Evolutionary conservation across 2,329 filamentous ascomycete species (phyloP).

Genomic region (Fusarium mundagurra): DNA sequence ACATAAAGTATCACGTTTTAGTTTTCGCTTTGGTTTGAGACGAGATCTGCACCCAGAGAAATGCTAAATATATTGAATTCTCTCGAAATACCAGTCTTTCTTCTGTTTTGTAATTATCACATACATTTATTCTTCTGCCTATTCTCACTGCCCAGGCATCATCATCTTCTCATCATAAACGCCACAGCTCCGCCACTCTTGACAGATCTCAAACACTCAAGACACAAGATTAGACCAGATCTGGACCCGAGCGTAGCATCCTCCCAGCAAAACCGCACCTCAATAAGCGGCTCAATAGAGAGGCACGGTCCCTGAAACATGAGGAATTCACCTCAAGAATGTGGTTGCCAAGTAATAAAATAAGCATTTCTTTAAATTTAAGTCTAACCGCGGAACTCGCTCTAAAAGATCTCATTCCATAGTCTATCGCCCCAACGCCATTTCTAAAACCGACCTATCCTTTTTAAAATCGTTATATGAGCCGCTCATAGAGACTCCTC

Average conservation of each 20-base stretch:
- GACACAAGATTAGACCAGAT: slow-evolving; percentile 8
- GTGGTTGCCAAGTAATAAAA: neutral
- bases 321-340: neutral
- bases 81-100: neutral
- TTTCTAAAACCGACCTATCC: neutral
- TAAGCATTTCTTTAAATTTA: neutral
- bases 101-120: no score
- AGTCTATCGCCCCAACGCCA: slow-evolving; percentile 22
- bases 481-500: slow-evolving; percentile 46
- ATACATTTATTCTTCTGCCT: neutral
- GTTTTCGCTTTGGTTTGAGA: neutral
- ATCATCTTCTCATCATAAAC: neutral
- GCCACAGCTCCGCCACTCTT: slow-evolving; percentile 21
- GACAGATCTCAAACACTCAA: slow-evolving; percentile 13
- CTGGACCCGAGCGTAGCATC: slow-evolving; percentile 5
- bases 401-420: slow-evolving; percentile 8
- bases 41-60: neutral
- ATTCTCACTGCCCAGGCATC: neutral
- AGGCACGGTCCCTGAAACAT: slow-evolving; percentile 15
- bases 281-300: slow-evolving; percentile 31
- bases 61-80: neutral
- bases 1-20: slow-evolving; percentile 9
- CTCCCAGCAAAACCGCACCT: slow-evolving; percentile 7
- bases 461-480: neutral
- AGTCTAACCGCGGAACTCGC: slow-evolving; percentile 6